A percentile compares a stretch with the other conserved stretches of the same genome.
These are phyloP conservation scores for Lasiodiplodia citricola DNA, from an alignment of 2,329 filamentous ascomycete species.

Conservation along the genomic window DNA sequence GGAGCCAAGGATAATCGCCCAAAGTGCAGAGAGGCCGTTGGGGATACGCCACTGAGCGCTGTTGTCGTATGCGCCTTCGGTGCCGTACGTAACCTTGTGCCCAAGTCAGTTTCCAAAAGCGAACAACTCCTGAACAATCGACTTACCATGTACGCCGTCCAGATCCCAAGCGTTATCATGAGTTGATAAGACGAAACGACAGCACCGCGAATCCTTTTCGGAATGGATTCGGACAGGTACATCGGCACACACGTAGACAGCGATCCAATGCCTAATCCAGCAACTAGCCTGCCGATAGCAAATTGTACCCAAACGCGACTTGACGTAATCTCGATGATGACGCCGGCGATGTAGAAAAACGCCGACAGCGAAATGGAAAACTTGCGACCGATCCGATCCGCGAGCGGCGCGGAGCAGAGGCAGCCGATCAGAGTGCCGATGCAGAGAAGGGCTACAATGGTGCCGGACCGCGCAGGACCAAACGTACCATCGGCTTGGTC, in stretches of 20 bases:
- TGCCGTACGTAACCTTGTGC: slow-evolving; percentile 62
- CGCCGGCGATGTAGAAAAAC: slow-evolving; percentile 48
- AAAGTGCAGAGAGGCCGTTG: slow-evolving; percentile 64
- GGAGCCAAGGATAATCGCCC: slow-evolving; percentile 59
- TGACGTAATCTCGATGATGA: slow-evolving; percentile 51
- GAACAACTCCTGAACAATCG: no score
- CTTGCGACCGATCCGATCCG: slow-evolving; percentile 58
- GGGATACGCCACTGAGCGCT: slow-evolving; percentile 68
- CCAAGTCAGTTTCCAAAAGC: background rate
- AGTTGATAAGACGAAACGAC: slow-evolving; percentile 60
- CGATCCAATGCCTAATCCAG: slow-evolving; percentile 51
- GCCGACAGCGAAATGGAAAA: slow-evolving; percentile 56
- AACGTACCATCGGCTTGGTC: slow-evolving; percentile 29
- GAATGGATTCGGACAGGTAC: slow-evolving; percentile 69
- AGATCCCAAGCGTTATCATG: slow-evolving; percentile 51
- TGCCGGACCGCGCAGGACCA: slow-evolving; percentile 42
- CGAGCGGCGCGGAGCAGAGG: slow-evolving; percentile 52
- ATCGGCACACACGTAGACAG: slow-evolving; percentile 66
- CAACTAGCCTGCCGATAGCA: slow-evolving; percentile 53
- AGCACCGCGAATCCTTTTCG: slow-evolving; percentile 67
- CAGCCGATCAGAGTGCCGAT: slow-evolving; percentile 51
- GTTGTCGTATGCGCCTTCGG: slow-evolving; percentile 36
- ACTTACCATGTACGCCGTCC: slow-evolving; percentile 28
- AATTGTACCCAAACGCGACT: slow-evolving; percentile 48
- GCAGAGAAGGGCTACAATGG: slow-evolving; percentile 51